Evolutionary conservation across 192 early-diverging fungal species (phyloP), one percentile per base, ranked within the genome.

Genomic region (Lobosporangium transversale): DNA sequence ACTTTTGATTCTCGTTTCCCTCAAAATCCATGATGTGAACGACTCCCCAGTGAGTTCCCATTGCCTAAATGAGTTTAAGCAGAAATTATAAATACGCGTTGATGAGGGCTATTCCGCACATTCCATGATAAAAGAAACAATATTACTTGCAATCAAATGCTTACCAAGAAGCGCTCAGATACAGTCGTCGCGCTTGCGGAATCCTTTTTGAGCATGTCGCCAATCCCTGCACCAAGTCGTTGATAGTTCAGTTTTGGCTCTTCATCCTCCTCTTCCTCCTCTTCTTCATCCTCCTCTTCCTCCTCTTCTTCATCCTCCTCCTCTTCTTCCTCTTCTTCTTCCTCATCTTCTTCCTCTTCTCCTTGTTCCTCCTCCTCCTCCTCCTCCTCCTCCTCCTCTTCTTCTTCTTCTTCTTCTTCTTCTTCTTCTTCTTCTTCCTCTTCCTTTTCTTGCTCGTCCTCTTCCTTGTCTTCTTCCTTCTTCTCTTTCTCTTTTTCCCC

Each of bases 171-270:
- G 42, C 91, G 79, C 53, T 94, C 92, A 3, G 90, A 89, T 0
- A 96, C 97, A 5, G 86, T 78, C 36, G 97, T 84, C 6, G 89
- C 80, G 59, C 90, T 91, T 4, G 95, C 95, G 21, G 91, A 89
- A 69, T 99, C 97, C 71, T 92, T 92, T 61, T 90, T 89, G 24
- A 99, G 85, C 52, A 94, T 78, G 11, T 93, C 91, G 17, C 80
- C 67, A n/a, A 96, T 80, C 15, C 87, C 89, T 7, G 90, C 87
- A 11, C 86, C 91, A 36, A 98, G 85, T 43, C 95, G 86, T 55
- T 94, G 88, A 80, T 97, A 98, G 58, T 93, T 90, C 35, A 98
- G 84, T 62, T 92, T 90, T 18, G 97, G 97, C 75, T 98, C 97
- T 32, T 94, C 93, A 30, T 97, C 94, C 8, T 93, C 91, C 14